Percentiles rank a stretch among this genome's conserved stretches.
Conservation (phyloP, 2,329 filamentous ascomycete genomes). For the Arthrobotrys conoides region DNA sequence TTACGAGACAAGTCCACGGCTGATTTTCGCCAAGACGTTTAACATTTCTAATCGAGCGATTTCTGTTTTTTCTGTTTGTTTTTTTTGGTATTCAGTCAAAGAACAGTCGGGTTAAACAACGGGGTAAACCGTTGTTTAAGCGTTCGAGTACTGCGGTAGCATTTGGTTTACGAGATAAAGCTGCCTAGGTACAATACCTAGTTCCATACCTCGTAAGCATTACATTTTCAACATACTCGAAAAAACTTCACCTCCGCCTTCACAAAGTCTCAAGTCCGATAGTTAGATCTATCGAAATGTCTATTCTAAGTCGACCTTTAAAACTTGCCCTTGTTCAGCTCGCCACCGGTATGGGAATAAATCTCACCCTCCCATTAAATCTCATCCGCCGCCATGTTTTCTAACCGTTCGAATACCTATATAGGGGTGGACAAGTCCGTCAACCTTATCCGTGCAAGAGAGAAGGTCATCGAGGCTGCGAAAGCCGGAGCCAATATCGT, state of each 20-base stretch:
- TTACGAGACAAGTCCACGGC: too few relatives aligned
- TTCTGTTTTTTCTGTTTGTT: too few relatives aligned
- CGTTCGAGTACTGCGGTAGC: too few relatives aligned
- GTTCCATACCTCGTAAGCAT: not conserved
- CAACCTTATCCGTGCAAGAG: constrained; percentile 85
- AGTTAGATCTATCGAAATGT: constrained; percentile 19
- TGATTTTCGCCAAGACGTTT: too few relatives aligned
- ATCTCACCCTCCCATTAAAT: too few relatives aligned
- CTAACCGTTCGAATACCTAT: constrained; percentile 65
- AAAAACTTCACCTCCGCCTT: not conserved
- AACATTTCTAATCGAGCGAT: too few relatives aligned
- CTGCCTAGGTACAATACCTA: too few relatives aligned
- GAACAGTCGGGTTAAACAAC: too few relatives aligned
- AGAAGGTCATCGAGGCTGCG: constrained; percentile 86
- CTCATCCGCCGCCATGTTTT: too few relatives aligned
- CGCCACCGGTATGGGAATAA: constrained; percentile 73
- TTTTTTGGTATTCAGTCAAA: too few relatives aligned
- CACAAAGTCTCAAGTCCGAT: not conserved
- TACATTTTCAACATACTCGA: not conserved
- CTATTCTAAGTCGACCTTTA: constrained; percentile 80
- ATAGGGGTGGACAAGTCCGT: constrained; percentile 82
- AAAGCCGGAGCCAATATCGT: constrained; percentile 83
- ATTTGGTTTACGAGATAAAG: too few relatives aligned
- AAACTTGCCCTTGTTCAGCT: constrained; percentile 87
- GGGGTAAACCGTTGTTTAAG: too few relatives aligned